These are phyloP conservation scores for Jaltomata sinuosa DNA, from an alignment of 257 asterid genomes.

Conservation along the genomic window DNA sequence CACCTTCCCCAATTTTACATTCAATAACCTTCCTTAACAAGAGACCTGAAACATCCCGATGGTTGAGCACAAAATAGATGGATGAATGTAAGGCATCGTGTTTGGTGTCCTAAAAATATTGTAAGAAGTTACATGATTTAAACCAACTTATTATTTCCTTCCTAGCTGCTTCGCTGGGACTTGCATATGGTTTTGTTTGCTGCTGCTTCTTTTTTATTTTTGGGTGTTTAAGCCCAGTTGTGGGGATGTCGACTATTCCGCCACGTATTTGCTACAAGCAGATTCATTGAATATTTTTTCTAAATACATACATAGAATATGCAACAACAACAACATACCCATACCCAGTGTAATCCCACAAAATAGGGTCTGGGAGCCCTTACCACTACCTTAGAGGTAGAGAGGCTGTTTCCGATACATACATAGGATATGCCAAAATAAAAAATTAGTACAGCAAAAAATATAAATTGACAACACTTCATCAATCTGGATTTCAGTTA, in stretches of 20 bases:
- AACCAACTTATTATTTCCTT: background rate
- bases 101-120: background rate
- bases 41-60: background rate
- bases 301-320: too few species aligned
- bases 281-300: background rate
- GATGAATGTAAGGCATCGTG: background rate
- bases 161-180: background rate
- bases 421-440: too few species aligned
- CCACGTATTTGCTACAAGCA: background rate
- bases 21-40: background rate
- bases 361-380: too few species aligned
- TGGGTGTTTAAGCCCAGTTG: background rate
- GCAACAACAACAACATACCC: too few species aligned
- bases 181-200: background rate
- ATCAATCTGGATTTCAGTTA: background rate
- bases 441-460: background rate
- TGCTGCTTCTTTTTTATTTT: background rate
- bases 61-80: background rate
- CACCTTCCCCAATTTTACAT: background rate
- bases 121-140: background rate
- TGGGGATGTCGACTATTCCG: background rate
- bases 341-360: too few species aligned
- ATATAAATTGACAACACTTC: background rate
- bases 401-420: too few species aligned
- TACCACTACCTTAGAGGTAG: too few species aligned